Evolutionary conservation across 495 filamentous ascomycete species (phyloP).

Genomic region (Neurospora sp.): DNA sequence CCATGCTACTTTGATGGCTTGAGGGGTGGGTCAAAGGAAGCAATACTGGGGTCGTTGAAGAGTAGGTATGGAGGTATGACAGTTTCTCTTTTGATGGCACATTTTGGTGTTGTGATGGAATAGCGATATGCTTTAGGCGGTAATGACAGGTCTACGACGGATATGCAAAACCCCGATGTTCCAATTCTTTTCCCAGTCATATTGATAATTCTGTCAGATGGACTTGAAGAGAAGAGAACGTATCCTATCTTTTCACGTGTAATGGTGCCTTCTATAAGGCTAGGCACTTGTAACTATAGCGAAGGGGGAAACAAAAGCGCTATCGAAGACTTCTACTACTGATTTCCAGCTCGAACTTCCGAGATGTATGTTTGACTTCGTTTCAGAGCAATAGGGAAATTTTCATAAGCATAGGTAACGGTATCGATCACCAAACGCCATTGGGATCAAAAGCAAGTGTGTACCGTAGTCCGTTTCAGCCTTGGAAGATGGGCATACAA

Average conservation of each 20-base stretch:
- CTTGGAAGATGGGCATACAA: neutral
- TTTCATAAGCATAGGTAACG: neutral
- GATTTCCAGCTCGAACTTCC: neutral
- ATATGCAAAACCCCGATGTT: neutral
- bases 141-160: neutral
- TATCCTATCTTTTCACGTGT: neutral
- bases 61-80: neutral
- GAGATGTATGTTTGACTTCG: neutral
- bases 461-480: neutral
- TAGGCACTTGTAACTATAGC: neutral
- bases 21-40: neutral
- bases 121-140: neutral
- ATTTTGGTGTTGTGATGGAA: neutral
- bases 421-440: neutral
- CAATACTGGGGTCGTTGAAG: neutral
- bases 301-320: neutral
- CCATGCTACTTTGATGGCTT: conserved; percentile 20
- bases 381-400: neutral
- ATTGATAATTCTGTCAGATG: neutral
- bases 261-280: neutral
- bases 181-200: neutral
- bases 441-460: neutral
- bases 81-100: neutral
- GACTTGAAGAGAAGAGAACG: neutral
- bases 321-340: neutral